phyloP scores from a whole-genome alignment of 2,329 filamentous ascomycete species.

The Diaporthe citrichinensis region DNA sequence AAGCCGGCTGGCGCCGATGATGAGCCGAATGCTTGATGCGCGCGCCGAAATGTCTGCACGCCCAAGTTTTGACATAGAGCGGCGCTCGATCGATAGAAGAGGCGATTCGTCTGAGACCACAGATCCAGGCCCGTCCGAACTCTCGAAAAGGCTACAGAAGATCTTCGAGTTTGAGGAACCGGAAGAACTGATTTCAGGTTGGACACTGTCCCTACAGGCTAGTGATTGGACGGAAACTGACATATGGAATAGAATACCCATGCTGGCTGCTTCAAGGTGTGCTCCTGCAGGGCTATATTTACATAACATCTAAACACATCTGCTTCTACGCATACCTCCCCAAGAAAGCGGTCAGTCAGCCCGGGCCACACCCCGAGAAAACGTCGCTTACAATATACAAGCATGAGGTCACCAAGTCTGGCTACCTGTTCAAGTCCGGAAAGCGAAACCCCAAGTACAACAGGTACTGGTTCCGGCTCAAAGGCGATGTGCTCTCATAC shows the following conservation, averaged over 20 bases:
- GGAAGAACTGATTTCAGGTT: slow-evolving; percentile 87
- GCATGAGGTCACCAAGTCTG: slow-evolving; percentile 85
- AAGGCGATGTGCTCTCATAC: slow-evolving; percentile 92
- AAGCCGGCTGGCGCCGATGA: slow-evolving; percentile 75
- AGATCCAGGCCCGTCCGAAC: slow-evolving; percentile 64
- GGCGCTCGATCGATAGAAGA: slow-evolving; percentile 57
- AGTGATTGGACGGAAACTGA: slow-evolving; percentile 40
- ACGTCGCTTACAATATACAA: slow-evolving; percentile 52
- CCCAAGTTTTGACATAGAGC: slow-evolving; percentile 70
- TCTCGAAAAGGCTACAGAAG: slow-evolving; percentile 81
- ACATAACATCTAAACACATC: slow-evolving; percentile 92
- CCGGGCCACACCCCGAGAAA: slow-evolving; percentile 11
- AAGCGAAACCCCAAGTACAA: slow-evolving; percentile 89
- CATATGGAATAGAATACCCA: slow-evolving; percentile 77
- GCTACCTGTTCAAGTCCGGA: slow-evolving; percentile 89
- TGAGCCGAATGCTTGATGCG: slow-evolving; percentile 84
- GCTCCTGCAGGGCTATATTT: slow-evolving; percentile 93
- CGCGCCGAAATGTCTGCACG: slow-evolving; percentile 73
- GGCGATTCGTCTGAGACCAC: slow-evolving; percentile 49
- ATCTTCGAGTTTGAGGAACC: slow-evolving; percentile 87
- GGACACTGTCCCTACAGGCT: slow-evolving; percentile 1
- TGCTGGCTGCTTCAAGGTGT: slow-evolving; percentile 95
- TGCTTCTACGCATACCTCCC: slow-evolving; percentile 99
- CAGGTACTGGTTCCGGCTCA: slow-evolving; percentile 93
- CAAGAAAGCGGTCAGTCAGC: slow-evolving; percentile 80